Conservation (phyloP, 176 grass and related monocot species). For the Cenchrus americanus region DNA sequence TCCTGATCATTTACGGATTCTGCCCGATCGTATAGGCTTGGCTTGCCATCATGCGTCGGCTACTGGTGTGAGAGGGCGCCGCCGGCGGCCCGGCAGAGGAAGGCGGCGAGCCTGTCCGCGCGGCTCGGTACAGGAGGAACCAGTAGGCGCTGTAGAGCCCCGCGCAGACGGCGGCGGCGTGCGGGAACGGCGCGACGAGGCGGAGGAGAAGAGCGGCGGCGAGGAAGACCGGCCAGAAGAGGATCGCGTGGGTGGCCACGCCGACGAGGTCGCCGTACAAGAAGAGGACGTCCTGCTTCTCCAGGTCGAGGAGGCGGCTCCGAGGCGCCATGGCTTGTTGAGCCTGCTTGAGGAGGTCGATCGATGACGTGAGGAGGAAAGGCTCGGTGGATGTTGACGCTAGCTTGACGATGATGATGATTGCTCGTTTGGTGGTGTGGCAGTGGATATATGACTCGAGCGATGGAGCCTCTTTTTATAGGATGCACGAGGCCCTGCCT, state of each 20-base stretch:
- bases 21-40: background rate
- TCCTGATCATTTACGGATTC: background rate
- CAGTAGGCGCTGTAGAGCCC: constrained; percentile 55
- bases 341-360: background rate
- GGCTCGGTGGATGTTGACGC: background rate
- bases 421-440: background rate
- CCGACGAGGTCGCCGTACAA: constrained; percentile 59
- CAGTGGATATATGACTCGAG: background rate
- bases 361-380: background rate
- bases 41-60: background rate
- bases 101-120: constrained; percentile 4
- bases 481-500: too few species aligned
- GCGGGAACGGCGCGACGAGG: background rate
- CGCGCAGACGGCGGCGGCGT: constrained; percentile 35
- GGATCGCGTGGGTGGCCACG: constrained; percentile 58
- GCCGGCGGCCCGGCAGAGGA: constrained; percentile 46
- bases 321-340: constrained; percentile 38
- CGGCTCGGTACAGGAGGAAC: constrained; percentile 42
- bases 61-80: constrained; percentile 34
- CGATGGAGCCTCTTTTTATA: background rate
- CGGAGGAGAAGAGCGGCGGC: constrained; percentile 11
- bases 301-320: constrained; percentile 62
- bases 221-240: constrained; percentile 75
- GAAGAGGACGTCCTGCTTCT: constrained; percentile 59
- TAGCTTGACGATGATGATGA: background rate